phyloP scores from a whole-genome alignment of 148 eudicot species.

The Rhododendron kiyosumense region DNA sequence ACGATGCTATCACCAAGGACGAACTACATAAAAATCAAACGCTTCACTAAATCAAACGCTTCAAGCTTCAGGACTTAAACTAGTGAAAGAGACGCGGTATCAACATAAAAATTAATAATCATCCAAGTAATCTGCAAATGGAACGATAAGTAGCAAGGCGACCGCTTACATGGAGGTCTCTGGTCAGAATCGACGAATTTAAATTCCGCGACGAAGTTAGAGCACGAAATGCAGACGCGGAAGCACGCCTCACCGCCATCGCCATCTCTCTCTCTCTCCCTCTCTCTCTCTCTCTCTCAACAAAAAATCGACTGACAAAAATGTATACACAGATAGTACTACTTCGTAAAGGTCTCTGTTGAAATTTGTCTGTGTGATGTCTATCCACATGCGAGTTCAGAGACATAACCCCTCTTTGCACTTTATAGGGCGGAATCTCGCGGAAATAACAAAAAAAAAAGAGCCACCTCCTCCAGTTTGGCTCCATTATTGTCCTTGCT shows the following conservation, averaged over 20 bases:
- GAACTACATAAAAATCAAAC: background rate
- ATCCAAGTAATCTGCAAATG: background rate
- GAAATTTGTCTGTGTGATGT: background rate
- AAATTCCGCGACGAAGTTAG: slow-evolving; percentile 18
- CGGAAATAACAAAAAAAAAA: background rate
- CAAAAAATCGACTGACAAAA: background rate
- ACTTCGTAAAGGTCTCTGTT: background rate
- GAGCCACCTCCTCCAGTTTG: background rate
- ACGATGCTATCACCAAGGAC: background rate
- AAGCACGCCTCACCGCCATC: slow-evolving; percentile 76
- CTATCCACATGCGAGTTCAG: background rate
- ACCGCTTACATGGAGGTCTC: slow-evolving; percentile 61
- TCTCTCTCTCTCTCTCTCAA: slow-evolving; percentile 2
- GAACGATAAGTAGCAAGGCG: background rate
- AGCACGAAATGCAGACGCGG: slow-evolving; percentile 46
- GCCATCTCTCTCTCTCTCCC: slow-evolving; percentile 33
- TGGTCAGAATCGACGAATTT: slow-evolving; percentile 29
- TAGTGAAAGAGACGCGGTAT: background rate
- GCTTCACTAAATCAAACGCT: background rate
- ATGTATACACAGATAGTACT: background rate
- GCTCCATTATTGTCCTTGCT: no score
- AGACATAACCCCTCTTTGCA: background rate
- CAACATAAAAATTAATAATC: background rate
- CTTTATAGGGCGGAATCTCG: background rate
- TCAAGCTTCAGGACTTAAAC: background rate